These are phyloP conservation scores for Metarhizium robertsii DNA, from an alignment of 2,329 filamentous ascomycete species.

Conservation along the genomic window DNA sequence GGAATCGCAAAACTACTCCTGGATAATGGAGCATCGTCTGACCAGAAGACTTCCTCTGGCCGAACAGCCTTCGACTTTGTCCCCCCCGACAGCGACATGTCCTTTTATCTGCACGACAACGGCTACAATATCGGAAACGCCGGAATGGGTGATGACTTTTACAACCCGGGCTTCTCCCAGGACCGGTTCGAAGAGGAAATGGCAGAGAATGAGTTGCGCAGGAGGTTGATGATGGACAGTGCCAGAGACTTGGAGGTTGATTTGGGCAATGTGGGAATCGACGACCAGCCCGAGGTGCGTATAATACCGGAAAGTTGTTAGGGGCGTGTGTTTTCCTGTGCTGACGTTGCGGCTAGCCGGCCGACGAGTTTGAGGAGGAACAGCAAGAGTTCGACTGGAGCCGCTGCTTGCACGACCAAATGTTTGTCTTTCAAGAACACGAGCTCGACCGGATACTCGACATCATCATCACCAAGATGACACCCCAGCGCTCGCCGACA, in stretches of 20 bases:
- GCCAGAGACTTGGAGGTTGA: conserved; percentile 95
- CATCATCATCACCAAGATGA: conserved; percentile 97
- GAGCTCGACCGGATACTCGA: conserved; percentile 88
- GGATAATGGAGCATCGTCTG: conserved; percentile 89
- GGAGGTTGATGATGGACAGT: conserved; percentile 99
- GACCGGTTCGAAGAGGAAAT: conserved; percentile 95
- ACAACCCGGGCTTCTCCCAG: conserved; percentile 82
- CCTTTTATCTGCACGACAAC: conserved; percentile 87
- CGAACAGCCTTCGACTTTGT: conserved; percentile 95
- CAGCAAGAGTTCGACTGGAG: conserved; percentile 95
- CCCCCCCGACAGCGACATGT: conserved; percentile 91
- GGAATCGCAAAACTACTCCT: conserved; percentile 86
- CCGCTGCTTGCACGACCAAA: conserved; percentile 89
- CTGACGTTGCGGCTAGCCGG: conserved; percentile 35
- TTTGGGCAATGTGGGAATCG: conserved; percentile 86
- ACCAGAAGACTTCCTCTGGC: conserved; percentile 89
- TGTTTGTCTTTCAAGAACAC: conserved; percentile 98
- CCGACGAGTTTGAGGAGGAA: conserved; percentile 79
- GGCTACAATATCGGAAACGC: conserved; percentile 82
- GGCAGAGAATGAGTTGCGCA: conserved; percentile 90
- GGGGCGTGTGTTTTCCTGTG: not conserved
- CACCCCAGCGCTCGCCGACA: conserved; percentile 86
- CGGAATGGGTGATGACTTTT: conserved; percentile 82
- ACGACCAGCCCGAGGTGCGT: conserved; percentile 83
- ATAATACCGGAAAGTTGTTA: not conserved